Evolutionary conservation across 2,329 filamentous ascomycete species (phyloP), one percentile per base, ranked within the genome.

Genomic region (Alternaria incomplexa): DNA sequence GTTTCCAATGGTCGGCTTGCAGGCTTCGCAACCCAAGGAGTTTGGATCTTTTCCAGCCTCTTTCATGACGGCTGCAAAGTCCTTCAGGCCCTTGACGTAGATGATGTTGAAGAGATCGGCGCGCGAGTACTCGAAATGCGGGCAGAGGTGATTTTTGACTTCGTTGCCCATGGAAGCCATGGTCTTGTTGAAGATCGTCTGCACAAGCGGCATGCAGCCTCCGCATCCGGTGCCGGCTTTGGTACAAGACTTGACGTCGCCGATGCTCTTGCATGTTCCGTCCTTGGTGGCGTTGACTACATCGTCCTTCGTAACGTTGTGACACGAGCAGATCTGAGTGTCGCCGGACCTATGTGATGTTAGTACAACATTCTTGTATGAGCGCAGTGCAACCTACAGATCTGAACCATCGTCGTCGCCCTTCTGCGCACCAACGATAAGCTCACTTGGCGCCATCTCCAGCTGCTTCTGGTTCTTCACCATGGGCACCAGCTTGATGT

Each of bases 211-310:
- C 87, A 97, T 89, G 77, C 93, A 97, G 8, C 93, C 93, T 69
- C 93, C 93, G 74, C 93, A 97, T 3, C 93, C 93, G 1, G 92
- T 97, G 44, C 93, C 93, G 17, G 93, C 93, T 79, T 97, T 97
- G 15, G 93, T 97, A 83, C 93, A 96, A 2, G 91, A 88, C 80
- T 97, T 97, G 75, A 97, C 86, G 58, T 95, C 91, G 56, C 89
- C 90, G 47, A 97, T 87, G 25, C 91, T 91, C 76, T 91, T 96
- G 84, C 93, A 96, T 3, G 86, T 89, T 43, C 92, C 93, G 56
- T 91, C 88, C 71, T 94, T 94, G 77, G 95, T 87, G 2, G 83
- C 84, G 5, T 86, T 86, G 47, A 90, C 88, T 0, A 97, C 85
- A 70, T 95, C 92, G 15, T 91, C 91, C 78, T 97, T 97, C 23